phyloP scores from a whole-genome alignment of 2,329 filamentous ascomycete species.

The Pseudocercospora musae region DNA sequence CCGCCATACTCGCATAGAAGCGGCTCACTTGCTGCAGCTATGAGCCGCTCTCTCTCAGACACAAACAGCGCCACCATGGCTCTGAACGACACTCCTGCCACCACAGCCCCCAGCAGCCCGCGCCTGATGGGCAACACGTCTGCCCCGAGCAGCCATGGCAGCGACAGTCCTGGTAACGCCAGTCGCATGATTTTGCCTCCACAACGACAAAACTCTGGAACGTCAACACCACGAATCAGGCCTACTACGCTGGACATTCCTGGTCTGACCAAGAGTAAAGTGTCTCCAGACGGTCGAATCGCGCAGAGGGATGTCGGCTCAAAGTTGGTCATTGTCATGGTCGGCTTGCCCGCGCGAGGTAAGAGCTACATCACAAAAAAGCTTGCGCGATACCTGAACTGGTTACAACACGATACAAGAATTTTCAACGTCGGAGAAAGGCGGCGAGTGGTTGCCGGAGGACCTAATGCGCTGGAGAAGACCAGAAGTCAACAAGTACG shows the following conservation, averaged over 20 bases:
- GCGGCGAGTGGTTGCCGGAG: conserved; percentile 71
- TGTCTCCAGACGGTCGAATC: conserved; percentile 93
- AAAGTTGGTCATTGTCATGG: conserved; percentile 98
- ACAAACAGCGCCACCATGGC: conserved; percentile 36
- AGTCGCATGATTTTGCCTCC: conserved; percentile 56
- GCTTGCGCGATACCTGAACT: conserved; percentile 88
- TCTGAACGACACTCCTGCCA: conserved; percentile 61
- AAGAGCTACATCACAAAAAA: conserved; percentile 99
- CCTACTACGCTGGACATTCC: conserved; percentile 96
- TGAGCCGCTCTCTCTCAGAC: conserved; percentile 28
- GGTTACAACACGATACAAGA: conserved; percentile 91
- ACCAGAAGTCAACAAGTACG: conserved; percentile 23
- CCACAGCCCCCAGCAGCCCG: conserved; percentile 58
- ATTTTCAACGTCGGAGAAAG: conserved; percentile 98
- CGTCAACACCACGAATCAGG: conserved; percentile 75
- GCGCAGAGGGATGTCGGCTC: conserved; percentile 90
- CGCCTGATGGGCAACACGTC: conserved; percentile 22
- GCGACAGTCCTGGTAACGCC: conserved; percentile 25
- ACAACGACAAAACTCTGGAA: conserved; percentile 66
- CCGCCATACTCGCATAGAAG: conserved; percentile 9
- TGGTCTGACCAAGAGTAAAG: conserved; percentile 89
- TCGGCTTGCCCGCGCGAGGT: conserved; percentile 87
- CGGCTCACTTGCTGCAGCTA: conserved; percentile 27
- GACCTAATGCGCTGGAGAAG: conserved; percentile 40
- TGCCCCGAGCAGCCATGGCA: conserved; percentile 15